Evolutionary conservation across 805 yeast genomes (phyloP).

Genomic region (Scheffersomyces lignosus): DNA sequence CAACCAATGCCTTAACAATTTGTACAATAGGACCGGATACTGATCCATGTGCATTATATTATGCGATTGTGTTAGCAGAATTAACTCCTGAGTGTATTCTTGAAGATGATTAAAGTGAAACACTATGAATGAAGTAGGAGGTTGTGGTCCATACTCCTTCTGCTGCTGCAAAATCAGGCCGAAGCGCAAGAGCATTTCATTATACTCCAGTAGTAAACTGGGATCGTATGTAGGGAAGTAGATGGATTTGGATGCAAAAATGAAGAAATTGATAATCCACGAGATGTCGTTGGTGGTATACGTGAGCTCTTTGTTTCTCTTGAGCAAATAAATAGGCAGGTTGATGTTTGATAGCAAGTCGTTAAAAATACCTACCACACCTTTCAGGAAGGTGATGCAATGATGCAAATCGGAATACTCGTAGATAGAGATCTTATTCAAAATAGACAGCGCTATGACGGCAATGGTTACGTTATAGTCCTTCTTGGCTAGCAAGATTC

Average conservation of each 20-base stretch:
- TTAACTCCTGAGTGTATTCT: constrained; percentile 6
- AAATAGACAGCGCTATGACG: constrained; percentile 17
- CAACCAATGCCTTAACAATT: constrained; percentile 20
- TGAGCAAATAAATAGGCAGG: constrained; percentile 1
- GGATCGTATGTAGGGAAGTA: constrained; percentile 7
- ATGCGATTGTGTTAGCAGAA: background rate
- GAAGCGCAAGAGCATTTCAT: constrained; percentile 4
- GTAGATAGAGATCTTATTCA: constrained; percentile 22
- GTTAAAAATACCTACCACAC: constrained; percentile 18
- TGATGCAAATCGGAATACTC: constrained; percentile 16
- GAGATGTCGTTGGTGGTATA: constrained; percentile 3
- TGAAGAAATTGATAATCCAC: constrained; percentile 13
- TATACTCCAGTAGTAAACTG: constrained; percentile 1
- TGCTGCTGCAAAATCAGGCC: background rate
- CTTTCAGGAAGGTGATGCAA: constrained; percentile 20
- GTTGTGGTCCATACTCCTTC: background rate
- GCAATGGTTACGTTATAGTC: constrained; percentile 14
- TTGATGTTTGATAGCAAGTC: constrained; percentile 8
- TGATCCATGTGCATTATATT: constrained; percentile 2
- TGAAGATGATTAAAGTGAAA: constrained; percentile 12
- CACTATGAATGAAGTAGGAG: background rate
- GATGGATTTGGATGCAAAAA: constrained; percentile 14
- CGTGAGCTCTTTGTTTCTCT: constrained; percentile 3
- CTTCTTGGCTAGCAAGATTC: constrained; percentile 3
- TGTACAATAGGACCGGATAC: constrained; percentile 12